Base-by-base conservation (phyloP, 2,329 filamentous ascomycete genomes). In the Fusarium virguliforme region DNA sequence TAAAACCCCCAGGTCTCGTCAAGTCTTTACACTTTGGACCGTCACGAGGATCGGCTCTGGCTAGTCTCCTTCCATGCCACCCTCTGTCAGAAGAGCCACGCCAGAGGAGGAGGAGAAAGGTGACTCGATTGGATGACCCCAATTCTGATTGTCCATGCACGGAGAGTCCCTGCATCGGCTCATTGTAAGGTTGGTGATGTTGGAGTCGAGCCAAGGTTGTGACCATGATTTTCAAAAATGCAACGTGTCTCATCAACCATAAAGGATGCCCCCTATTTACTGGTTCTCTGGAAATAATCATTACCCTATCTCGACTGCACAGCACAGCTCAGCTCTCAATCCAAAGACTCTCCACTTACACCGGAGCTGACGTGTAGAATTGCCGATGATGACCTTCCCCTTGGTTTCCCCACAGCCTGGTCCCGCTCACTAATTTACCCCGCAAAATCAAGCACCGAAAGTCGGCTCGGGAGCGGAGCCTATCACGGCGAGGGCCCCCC, bases 391-490 rank as follows among this genome's bases (percentile, higher is more conserved):
- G 37, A 41, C 54, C 54, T 57, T 30, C 28, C 30, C 32, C 50
- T 37, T 54, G 32, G 12, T 18, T 70, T 67, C 64, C 56, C 72
- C 63, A 72, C 72, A 68, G 48, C 43, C 43, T 15, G 15, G 28
- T 24, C 26, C 15, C 53, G 26, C 43, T 60, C 68, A 35, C 43
- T 68, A 48, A 48, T n/a, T 12, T 48, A 62, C 70, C 64, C 70
- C 70, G 59, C 67, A 70, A 60, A 37, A 18, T 46, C 18, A 5
- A 54, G 43, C 43, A 48, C 15, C 9, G 37, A 55, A 46, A 51
- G 58, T 46, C 62, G 50, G 56, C 56, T 61, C 32, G 24, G 56
- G 40, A 60, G 65, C 65, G 60, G 68, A 66, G 51, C 62, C 56
- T 48, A 46, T 53, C 37, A 50, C 2, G 3, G 8, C 8, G 50